Conservation (phyloP, 2,329 filamentous ascomycete species). For the Colletotrichum incanum region DNA sequence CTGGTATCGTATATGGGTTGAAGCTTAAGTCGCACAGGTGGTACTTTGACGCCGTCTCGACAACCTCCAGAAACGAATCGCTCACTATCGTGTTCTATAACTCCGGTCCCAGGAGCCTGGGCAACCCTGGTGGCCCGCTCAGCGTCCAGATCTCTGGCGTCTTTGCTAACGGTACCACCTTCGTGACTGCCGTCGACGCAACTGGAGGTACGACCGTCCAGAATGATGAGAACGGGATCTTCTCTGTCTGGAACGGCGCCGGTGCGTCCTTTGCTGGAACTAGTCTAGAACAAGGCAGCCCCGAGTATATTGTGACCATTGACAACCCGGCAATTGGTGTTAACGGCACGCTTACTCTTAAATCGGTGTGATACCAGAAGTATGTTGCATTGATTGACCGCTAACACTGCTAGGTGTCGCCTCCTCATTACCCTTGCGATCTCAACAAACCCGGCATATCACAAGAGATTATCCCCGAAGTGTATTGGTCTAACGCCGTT, state of each 20-base stretch:
- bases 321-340: not conserved
- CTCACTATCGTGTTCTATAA: not conserved
- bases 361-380: not conserved
- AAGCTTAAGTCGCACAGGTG: not conserved
- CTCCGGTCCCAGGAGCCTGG: not conserved
- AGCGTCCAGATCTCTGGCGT: not conserved
- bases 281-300: not conserved
- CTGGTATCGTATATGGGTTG: not conserved
- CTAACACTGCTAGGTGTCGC: not conserved
- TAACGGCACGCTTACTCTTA: not conserved
- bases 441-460: not conserved
- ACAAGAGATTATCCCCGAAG: not conserved
- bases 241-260: not conserved
- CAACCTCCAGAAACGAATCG: not conserved
- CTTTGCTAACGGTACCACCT: not conserved
- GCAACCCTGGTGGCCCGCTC: not conserved
- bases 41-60: not conserved
- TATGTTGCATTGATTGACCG: not conserved
- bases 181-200: not conserved
- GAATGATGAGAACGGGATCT: not conserved
- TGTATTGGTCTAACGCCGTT: not conserved
- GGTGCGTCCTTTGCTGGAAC: not conserved
- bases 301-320: not conserved
- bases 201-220: not conserved
- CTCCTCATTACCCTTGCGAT: not conserved